Evolutionary conservation across 768 basidiomycete genomes (phyloP), one percentile per base, ranked within the genome.

Genomic region (Leccinum variicolor): DNA sequence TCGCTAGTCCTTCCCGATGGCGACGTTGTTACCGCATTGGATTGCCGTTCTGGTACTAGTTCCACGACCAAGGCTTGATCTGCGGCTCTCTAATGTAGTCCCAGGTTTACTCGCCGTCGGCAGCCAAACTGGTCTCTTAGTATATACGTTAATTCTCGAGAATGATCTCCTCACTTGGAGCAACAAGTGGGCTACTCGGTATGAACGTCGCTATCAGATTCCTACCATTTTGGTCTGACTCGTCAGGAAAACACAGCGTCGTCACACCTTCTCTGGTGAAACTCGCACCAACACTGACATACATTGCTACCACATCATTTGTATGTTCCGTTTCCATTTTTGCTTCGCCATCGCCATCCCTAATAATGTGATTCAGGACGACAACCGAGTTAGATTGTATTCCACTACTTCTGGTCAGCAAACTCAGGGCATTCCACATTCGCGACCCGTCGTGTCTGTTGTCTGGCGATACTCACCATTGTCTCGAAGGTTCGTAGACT

Each of bases 161-260:
- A 87, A 91, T 64, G 89, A 92, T 69, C 80, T 93, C 17, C 89
- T 86, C 15, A 89, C 85, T 0, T 94, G 92, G 92, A 86, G 84
- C 14, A 77, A 78, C 68, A 92, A 92, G 74, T 94, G 92, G 92
- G 77, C 77, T 19, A 72, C 77, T 53, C 65, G 75, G 91, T 92
- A 77, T 52, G 80, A 67, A 47, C 26, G 25, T 45, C 19, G 10
- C 25, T 49, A 31, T 31, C 29, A 31, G 14, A 55, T 33, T 54
- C 43, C 49, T 46, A 26, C 55, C 51, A 55, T 29, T 43, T 54
- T 61, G 54, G 46, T 56, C 29, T 56, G 54, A 66, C 57, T 57
- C 52, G 52, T 46, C 28, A 52, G 31, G 31, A 17, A 49, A 65
- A 85, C 48, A 23, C 13, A 67, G 86, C 52, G 77, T 80, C 19